Evolutionary conservation across 768 basidiomycete species (phyloP).

Genomic region (Cantharellus cinnabarinus): DNA sequence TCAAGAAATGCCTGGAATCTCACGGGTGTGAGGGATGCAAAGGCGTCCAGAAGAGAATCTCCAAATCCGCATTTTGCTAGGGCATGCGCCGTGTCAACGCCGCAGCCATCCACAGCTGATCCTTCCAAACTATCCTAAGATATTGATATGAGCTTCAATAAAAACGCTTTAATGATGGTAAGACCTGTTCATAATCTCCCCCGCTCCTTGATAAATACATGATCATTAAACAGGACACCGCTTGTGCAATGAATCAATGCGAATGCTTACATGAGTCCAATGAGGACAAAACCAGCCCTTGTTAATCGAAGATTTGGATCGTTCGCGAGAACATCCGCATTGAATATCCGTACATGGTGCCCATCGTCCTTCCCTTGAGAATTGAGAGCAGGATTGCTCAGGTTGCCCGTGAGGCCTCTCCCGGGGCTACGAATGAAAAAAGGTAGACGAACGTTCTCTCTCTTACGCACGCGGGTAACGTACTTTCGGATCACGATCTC

Average conservation of each 20-base stretch:
- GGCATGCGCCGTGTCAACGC: slow-evolving; percentile 48
- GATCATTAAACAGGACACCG: too few species aligned
- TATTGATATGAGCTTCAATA: background rate
- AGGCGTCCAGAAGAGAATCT: slow-evolving; percentile 42
- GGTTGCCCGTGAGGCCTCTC: slow-evolving; percentile 52
- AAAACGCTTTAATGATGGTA: background rate
- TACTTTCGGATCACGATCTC: slow-evolving; percentile 69
- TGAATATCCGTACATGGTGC: slow-evolving; percentile 34
- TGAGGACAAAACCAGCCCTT: slow-evolving; percentile 50
- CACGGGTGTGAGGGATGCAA: slow-evolving; percentile 25
- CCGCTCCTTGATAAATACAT: slow-evolving; percentile 26
- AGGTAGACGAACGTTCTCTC: slow-evolving; percentile 8
- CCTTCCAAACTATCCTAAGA: background rate
- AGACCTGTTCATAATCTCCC: slow-evolving; percentile 63
- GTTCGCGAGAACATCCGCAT: slow-evolving; percentile 22
- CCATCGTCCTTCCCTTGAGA: slow-evolving; percentile 53
- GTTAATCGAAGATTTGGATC: slow-evolving; percentile 32
- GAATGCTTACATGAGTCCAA: slow-evolving; percentile 39
- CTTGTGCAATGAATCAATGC: too few species aligned
- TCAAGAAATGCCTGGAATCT: slow-evolving; percentile 33
- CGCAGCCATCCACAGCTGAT: slow-evolving; percentile 41
- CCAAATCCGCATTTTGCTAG: slow-evolving; percentile 71
- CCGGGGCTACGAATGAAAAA: slow-evolving; percentile 29
- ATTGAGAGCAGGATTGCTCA: slow-evolving; percentile 39
- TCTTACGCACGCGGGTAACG: slow-evolving; percentile 1